Evolutionary conservation across 2,329 filamentous ascomycete species (phyloP), one percentile per base, ranked within the genome.

Genomic region (Hawksworthiomyces lignivorus): DNA sequence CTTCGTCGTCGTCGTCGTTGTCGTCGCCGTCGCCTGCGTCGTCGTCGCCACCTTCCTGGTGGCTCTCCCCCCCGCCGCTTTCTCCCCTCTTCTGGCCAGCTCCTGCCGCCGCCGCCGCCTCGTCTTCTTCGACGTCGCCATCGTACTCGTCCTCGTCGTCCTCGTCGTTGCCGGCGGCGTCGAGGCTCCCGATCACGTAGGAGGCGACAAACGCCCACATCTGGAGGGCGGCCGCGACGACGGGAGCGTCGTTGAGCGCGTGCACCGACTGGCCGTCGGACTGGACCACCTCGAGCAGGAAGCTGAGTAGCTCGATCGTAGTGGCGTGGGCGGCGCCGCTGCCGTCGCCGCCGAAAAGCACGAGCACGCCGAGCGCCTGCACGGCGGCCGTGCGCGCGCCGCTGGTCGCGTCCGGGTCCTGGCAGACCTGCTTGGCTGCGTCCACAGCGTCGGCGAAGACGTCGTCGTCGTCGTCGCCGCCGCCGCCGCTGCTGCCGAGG

Each of bases 141-240:
- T 33, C 36, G n/a, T 32, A 29, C 12, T 39, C 36, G 11, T 29
- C 30, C 14, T 29, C n/a, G 30, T 32, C 36, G 30, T 26, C 36
- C 4, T 33, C 19, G 19, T 75, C 73, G 50, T 85, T 78, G 33
- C 88, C 69, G 53, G 90, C 83, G 4, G 87, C 81, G 5, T 90
- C 66, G 44, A 85, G 12, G 22, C 24, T 24, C 14, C 21, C 38
- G 11, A 41, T 28, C 24, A 39, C 21, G 15, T 39, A 44, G 76
- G 7, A 84, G 5, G 84, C 84, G 5, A 94, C 73, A 49, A 90
- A 83, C 1, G 82, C 82, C 85, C 87, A 94, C 45, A 82, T 78
- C 49, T 83, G 75, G 1, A 94, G 67, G 0, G 87, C 85, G 1
- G 86, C 84, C 4, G 77, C 71, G 2, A 94, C 87, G 2, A 87